Conservation (phyloP, 1,139 yeast genomes). For the Yamadazyma conglobata region DNA sequence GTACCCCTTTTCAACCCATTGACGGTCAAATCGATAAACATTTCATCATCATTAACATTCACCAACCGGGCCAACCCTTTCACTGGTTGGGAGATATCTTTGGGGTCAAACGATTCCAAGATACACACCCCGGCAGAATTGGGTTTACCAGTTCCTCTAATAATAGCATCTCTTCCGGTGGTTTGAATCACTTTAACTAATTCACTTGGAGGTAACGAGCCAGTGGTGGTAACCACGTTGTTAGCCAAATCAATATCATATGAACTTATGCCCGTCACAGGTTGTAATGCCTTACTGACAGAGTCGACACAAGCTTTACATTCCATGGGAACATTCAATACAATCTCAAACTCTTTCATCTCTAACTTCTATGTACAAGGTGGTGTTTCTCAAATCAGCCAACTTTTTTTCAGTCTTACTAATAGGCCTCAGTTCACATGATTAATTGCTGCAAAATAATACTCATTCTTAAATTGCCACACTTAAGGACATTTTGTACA, state of each 20-base stretch:
- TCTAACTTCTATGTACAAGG: no score
- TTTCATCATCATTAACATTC: slow-evolving; percentile 48
- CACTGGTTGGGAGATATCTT: slow-evolving; percentile 56
- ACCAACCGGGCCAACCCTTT: slow-evolving; percentile 87
- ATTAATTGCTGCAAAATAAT: no score
- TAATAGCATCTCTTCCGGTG: slow-evolving; percentile 84
- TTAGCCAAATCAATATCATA: slow-evolving; percentile 51
- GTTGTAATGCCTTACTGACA: slow-evolving; percentile 49
- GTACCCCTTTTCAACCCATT: slow-evolving; percentile 64
- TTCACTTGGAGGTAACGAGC: slow-evolving; percentile 65
- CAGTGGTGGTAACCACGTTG: slow-evolving; percentile 62
- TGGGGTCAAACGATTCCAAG: slow-evolving; percentile 62
- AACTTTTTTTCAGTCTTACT: no score
- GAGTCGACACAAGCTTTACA: slow-evolving; percentile 68
- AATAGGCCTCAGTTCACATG: no score
- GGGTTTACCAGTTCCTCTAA: slow-evolving; percentile 85
- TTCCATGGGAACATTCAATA: slow-evolving; percentile 75
- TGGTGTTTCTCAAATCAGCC: no score
- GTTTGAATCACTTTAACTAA: slow-evolving; percentile 62
- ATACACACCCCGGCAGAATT: slow-evolving; percentile 92
- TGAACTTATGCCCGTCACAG: slow-evolving; percentile 43
- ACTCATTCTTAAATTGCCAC: no score
- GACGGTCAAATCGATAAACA: slow-evolving; percentile 74
- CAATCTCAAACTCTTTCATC: slow-evolving; percentile 46
- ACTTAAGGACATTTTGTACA: no score